These are phyloP conservation scores for Ilyonectria sp. DNA, from an alignment of 2,329 filamentous ascomycete species.

Conservation along the genomic window DNA sequence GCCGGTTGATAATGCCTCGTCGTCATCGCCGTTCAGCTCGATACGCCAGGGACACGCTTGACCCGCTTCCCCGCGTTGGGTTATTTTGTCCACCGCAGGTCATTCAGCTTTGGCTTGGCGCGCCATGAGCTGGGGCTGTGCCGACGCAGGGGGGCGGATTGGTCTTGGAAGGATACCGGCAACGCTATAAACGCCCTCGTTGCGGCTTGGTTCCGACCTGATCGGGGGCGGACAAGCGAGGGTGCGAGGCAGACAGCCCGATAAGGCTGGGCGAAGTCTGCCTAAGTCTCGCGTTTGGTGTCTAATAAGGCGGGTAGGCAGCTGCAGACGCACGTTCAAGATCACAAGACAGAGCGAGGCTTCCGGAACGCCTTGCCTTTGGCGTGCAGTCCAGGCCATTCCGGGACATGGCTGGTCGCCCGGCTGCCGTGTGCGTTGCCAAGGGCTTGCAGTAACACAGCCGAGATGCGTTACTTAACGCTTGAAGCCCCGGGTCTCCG, in stretches of 20 bases:
- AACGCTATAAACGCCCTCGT: conserved; percentile 37
- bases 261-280: conserved; percentile 28
- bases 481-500: conserved; percentile 32
- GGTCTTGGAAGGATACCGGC: conserved; percentile 25
- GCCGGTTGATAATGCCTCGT: conserved; percentile 8
- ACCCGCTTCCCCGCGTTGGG: conserved; percentile 28
- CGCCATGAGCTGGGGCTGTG: conserved; percentile 40
- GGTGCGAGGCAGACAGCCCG: conserved; percentile 41
- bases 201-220: conserved; percentile 22
- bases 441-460: conserved; percentile 23
- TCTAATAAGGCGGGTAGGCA: not conserved
- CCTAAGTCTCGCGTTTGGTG: not conserved
- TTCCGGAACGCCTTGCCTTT: conserved; percentile 20
- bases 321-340: conserved; percentile 12
- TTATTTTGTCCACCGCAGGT: conserved; percentile 14
- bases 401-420: conserved; percentile 37
- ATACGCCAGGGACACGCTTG: conserved; percentile 10
- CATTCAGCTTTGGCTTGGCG: conserved; percentile 44
- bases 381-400: conserved; percentile 17
- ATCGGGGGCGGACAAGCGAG: conserved; percentile 25
- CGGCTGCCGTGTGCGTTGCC: conserved; percentile 39
- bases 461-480: conserved; percentile 45
- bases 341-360: conserved; percentile 41
- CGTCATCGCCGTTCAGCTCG: conserved; percentile 13
- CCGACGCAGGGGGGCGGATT: conserved; percentile 39